Evolutionary conservation across 768 basidiomycete genomes (phyloP).

Genomic region (Termitomyces sp.): DNA sequence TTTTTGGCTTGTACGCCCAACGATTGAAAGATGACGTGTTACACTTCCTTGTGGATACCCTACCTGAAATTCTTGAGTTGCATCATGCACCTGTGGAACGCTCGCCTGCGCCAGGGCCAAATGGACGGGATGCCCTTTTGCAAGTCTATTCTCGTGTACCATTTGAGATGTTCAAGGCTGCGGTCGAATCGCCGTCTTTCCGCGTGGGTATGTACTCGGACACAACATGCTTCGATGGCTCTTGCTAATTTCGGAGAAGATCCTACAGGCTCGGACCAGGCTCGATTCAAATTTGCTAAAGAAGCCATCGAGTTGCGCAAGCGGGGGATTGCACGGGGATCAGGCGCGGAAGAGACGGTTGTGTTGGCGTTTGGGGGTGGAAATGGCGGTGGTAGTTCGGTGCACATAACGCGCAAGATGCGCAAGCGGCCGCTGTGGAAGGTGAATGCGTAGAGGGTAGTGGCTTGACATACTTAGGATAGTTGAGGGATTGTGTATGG

Average conservation of each 20-base stretch:
- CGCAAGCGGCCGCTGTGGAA: constrained; percentile 79
- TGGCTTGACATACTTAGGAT: background rate
- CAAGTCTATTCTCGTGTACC: constrained; percentile 76
- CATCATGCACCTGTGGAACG: constrained; percentile 31
- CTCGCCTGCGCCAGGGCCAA: constrained; percentile 32
- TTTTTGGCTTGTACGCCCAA: constrained; percentile 77
- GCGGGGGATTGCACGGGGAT: constrained; percentile 63
- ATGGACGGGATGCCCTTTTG: constrained; percentile 64
- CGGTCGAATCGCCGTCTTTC: constrained; percentile 74
- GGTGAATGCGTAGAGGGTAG: constrained; percentile 61
- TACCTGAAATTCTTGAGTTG: constrained; percentile 62
- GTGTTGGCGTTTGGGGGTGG: constrained; percentile 82
- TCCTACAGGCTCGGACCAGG: constrained; percentile 68
- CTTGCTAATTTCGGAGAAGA: constrained; percentile 17
- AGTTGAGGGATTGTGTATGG: constrained; percentile 5
- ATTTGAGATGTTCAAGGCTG: constrained; percentile 83
- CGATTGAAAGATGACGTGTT: constrained; percentile 72
- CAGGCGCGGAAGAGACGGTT: constrained; percentile 82
- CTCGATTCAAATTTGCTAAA: constrained; percentile 89
- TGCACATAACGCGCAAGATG: constrained; percentile 85
- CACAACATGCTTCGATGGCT: background rate
- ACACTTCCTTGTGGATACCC: constrained; percentile 68
- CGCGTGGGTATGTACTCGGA: constrained; percentile 55
- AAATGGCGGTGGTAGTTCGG: constrained; percentile 63
- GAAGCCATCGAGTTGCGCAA: constrained; percentile 82